These are phyloP conservation scores for Malassezia globosa DNA, from an alignment of 1,284 basidiomycete species.

Conservation along the genomic window DNA sequence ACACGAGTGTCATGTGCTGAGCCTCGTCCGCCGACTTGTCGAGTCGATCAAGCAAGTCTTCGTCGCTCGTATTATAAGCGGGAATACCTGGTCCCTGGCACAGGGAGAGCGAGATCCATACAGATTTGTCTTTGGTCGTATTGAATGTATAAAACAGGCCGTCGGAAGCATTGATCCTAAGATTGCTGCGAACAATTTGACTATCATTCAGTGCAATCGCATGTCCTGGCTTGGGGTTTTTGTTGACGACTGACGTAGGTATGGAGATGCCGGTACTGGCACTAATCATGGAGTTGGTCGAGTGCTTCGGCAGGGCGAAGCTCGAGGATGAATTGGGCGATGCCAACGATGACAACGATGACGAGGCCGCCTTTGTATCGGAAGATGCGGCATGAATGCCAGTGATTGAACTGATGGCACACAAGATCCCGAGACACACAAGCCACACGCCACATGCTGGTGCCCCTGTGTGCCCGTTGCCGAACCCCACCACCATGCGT, in stretches of 20 bases:
- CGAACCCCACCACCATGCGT: no score
- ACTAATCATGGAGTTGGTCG: constrained; percentile 3
- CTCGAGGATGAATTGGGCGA: no score
- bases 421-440: not conserved
- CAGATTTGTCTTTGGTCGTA: constrained; percentile 8
- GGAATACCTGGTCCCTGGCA: constrained; percentile 35
- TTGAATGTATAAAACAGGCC: constrained; percentile 31
- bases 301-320: constrained; percentile 5
- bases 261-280: constrained; percentile 9
- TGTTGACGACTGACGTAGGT: not conserved
- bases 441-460: not conserved
- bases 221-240: not conserved
- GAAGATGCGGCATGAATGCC: no score
- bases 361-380: no score
- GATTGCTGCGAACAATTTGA: constrained; percentile 18
- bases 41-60: constrained; percentile 22
- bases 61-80: constrained; percentile 35
- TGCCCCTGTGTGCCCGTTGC: no score
- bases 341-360: no score
- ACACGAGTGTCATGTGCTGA: constrained; percentile 24
- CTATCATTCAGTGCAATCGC: constrained; percentile 23
- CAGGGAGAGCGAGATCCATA: constrained; percentile 33
- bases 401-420: no score
- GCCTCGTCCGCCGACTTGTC: constrained; percentile 22
- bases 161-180: constrained; percentile 17